phyloP scores from a whole-genome alignment of 1,284 basidiomycete genomes.

The Rugosomyces carneus region DNA sequence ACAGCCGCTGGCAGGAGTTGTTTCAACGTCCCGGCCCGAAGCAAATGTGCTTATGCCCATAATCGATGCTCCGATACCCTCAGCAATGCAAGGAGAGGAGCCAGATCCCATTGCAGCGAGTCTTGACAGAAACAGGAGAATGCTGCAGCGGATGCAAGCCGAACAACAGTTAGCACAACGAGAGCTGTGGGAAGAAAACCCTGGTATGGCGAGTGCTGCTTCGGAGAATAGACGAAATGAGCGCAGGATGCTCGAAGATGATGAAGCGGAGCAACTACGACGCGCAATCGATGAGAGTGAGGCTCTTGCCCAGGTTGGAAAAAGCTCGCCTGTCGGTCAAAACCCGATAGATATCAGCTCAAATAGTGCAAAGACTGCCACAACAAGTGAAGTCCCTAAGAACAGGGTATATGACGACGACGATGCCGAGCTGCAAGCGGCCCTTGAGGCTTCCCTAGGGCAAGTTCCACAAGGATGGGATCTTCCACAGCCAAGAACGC shows the following conservation, averaged over 20 bases:
- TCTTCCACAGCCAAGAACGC: conserved; percentile 23
- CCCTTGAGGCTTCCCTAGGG: conserved; percentile 77
- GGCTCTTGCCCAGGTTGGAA: conserved; percentile 35
- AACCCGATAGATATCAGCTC: conserved; percentile 36
- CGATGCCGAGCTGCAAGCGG: conserved; percentile 80
- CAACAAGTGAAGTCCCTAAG: no score
- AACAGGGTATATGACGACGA: conserved; percentile 74
- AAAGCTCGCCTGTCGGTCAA: conserved; percentile 39
- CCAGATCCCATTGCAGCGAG: conserved; percentile 61
- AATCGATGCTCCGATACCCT: conserved; percentile 4
- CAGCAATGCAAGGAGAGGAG: conserved; percentile 23
- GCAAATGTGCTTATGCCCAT: conserved; percentile 18
- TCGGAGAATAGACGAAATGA: conserved; percentile 24
- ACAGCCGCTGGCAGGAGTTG: conserved; percentile 12
- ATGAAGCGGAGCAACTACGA: conserved; percentile 56
- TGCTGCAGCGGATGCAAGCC: conserved; percentile 60
- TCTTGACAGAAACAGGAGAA: conserved; percentile 54
- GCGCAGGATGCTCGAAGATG: conserved; percentile 32
- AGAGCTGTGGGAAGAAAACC: conserved; percentile 46
- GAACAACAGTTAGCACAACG: conserved; percentile 65
- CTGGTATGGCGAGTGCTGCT: conserved; percentile 20
- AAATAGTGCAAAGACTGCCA: no score
- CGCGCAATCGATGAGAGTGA: conserved; percentile 67
- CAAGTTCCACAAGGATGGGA: conserved; percentile 50
- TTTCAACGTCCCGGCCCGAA: conserved; percentile 10